Conservation (phyloP, 2,329 filamentous ascomycete genomes). For the Trichoderma sp. region DNA sequence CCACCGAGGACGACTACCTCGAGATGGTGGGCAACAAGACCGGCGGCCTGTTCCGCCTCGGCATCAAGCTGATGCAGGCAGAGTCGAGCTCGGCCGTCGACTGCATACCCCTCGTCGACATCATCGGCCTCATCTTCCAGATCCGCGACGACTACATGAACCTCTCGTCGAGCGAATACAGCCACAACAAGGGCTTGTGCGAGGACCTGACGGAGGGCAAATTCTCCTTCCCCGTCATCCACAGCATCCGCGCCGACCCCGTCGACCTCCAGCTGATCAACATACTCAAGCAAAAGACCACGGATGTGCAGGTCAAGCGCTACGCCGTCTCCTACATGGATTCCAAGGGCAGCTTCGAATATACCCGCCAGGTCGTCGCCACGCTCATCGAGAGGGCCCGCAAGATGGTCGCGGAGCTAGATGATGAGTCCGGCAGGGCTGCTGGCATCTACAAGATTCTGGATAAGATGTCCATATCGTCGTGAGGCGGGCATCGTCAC, state of each 20-base stretch:
- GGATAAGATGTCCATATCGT: constrained; percentile 55
- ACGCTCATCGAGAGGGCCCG: constrained; percentile 63
- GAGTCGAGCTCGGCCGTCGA: constrained; percentile 58
- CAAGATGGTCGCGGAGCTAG: constrained; percentile 61
- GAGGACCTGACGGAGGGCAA: constrained; percentile 97
- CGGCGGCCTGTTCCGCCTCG: constrained; percentile 78
- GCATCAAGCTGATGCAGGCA: constrained; percentile 84
- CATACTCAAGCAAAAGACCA: constrained; percentile 86
- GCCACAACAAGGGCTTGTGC: constrained; percentile 85
- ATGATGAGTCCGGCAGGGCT: constrained; percentile 56
- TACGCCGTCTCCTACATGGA: constrained; percentile 94
- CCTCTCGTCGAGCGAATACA: constrained; percentile 70
- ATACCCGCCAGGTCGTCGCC: constrained; percentile 66
- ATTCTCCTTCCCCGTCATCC: constrained; percentile 94
- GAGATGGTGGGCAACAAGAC: constrained; percentile 94
- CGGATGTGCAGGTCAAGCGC: constrained; percentile 80
- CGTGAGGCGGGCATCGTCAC: neutral
- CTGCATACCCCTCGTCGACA: constrained; percentile 79
- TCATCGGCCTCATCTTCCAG: constrained; percentile 83
- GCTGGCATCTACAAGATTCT: constrained; percentile 63
- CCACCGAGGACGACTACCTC: constrained; percentile 85
- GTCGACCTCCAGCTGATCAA: constrained; percentile 78
- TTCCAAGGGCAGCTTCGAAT: constrained; percentile 81
- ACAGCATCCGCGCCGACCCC: constrained; percentile 78
- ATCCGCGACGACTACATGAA: constrained; percentile 95